Base-by-base conservation (phyloP, 208 protist species). In the Ichthyophonus hoferi region DNA sequence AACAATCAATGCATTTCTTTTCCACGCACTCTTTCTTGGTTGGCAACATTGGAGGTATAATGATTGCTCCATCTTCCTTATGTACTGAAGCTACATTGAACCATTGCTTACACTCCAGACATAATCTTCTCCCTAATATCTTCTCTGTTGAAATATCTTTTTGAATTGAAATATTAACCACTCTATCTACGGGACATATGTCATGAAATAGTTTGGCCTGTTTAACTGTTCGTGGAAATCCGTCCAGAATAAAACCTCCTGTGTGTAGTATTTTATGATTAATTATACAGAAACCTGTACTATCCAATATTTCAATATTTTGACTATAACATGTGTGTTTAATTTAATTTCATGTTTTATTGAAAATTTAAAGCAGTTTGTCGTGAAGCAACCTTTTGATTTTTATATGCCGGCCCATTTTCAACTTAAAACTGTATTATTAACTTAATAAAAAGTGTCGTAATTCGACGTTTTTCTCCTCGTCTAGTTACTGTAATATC, bases 201-300 rank as follows among this genome's bases (percentile, higher is more conserved):
- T 7, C 7, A 24, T 67, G 14, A 7, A 67, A 24, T n/a, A 67
- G 50, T 90, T 94, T 67, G 50, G 93, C 93, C 91, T 95, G 93
- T 12, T 40, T 81, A 14, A 94, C 89, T 39, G 93, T 95, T 79
- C 93, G 90, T 38, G 93, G 93, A 91, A 95, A 95, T 67, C 93
- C 93, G 85, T 95, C 93, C 1, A 95, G 82, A 50, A 95, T 88
- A 83, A 94, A 94, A 58, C 79, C 91, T n/a, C 50, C 50, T 67
- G 50, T 67, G 24, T 7, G 50, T 24, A n/a, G n/a, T n/a, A n/a
- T n/a, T n/a, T n/a, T n/a, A n/a, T n/a, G n/a, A n/a, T n/a, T n/a
- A n/a, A n/a, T n/a, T n/a, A n/a, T n/a, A n/a, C n/a, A n/a, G n/a
- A n/a, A n/a, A n/a, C n/a, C n/a, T n/a, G n/a, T n/a, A n/a, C n/a